phyloP scores from a whole-genome alignment of 2,329 filamentous ascomycete species.

The Paracoccidioides brasiliensis region DNA sequence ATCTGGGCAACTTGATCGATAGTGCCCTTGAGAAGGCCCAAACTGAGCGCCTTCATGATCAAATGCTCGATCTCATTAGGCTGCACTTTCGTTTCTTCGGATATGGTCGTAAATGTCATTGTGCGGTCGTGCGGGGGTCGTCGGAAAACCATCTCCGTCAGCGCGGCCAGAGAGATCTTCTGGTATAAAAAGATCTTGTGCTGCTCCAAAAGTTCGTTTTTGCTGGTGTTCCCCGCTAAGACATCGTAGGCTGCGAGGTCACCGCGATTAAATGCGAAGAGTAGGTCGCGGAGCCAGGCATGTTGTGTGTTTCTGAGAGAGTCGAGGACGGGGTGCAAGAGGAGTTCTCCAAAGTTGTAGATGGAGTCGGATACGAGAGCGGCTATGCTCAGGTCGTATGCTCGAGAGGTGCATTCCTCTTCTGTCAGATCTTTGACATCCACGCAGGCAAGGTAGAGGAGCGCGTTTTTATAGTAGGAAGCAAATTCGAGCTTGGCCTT shows the following conservation, averaged over 20 bases:
- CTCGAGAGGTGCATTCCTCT: conserved; percentile 65
- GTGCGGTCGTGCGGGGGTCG: conserved; percentile 89
- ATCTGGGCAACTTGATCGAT: conserved; percentile 95
- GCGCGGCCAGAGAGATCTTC: conserved; percentile 92
- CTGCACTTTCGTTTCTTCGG: conserved; percentile 81
- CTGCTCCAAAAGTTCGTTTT: conserved; percentile 64
- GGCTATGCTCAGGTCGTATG: conserved; percentile 85
- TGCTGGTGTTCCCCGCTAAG: conserved; percentile 65
- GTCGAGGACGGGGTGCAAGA: conserved; percentile 90
- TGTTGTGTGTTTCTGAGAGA: conserved; percentile 62
- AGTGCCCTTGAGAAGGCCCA: conserved; percentile 77
- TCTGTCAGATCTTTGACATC: conserved; percentile 62
- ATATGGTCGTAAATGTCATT: conserved; percentile 82
- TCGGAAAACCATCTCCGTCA: conserved; percentile 93
- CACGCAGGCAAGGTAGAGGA: conserved; percentile 94
- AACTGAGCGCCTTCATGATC: conserved; percentile 96
- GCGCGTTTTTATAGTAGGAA: conserved; percentile 91
- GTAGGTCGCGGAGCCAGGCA: conserved; percentile 83
- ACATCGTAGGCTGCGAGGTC: conserved; percentile 79
- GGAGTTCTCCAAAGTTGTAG: conserved; percentile 99
- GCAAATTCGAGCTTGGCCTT: conserved; percentile 79
- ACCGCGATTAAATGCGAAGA: conserved; percentile 94
- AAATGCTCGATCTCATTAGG: conserved; percentile 91
- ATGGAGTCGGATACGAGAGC: conserved; percentile 88
- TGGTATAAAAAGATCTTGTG: conserved; percentile 80